A percentile compares a stretch with the other conserved stretches of the same genome.
These are phyloP conservation scores for Jamesozyma jinghongensis DNA, from an alignment of 805 yeast genomes.

Conservation along the genomic window DNA sequence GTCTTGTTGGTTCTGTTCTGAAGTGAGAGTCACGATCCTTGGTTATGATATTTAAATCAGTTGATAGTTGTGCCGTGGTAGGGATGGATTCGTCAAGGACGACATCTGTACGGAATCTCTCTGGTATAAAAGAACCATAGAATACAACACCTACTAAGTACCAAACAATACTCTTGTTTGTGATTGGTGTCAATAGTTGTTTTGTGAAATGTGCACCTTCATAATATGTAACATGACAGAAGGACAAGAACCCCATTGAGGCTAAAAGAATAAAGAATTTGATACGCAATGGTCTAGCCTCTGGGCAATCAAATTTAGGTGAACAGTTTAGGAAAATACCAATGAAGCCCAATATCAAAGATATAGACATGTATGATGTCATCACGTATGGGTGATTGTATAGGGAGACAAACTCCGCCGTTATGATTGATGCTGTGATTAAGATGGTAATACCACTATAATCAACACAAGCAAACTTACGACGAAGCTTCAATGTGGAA, in stretches of 20 bases:
- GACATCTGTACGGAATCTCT: slow-evolving; percentile 72
- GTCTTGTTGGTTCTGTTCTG: slow-evolving; percentile 32
- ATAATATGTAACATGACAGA: slow-evolving; percentile 40
- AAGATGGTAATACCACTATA: slow-evolving; percentile 88
- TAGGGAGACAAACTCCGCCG: slow-evolving; percentile 75
- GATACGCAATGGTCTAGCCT: slow-evolving; percentile 69
- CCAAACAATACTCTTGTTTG: slow-evolving; percentile 56
- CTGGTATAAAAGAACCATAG: slow-evolving; percentile 84
- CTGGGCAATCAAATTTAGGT: slow-evolving; percentile 84
- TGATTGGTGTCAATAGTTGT: slow-evolving; percentile 54
- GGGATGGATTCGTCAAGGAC: slow-evolving; percentile 39
- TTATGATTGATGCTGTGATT: slow-evolving; percentile 79
- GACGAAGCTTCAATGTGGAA: slow-evolving; percentile 50
- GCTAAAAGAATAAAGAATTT: slow-evolving; percentile 74
- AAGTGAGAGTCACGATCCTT: slow-evolving; percentile 33
- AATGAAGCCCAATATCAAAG: slow-evolving; percentile 54
- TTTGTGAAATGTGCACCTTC: slow-evolving; percentile 49
- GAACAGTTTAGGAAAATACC: slow-evolving; percentile 86
- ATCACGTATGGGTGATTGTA: slow-evolving; percentile 28
- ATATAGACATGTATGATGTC: slow-evolving; percentile 44
- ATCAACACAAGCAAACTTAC: slow-evolving; percentile 84
- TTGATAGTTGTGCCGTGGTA: slow-evolving; percentile 27
- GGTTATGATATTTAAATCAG: slow-evolving; percentile 25
- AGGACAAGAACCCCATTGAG: slow-evolving; percentile 60
- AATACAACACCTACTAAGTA: slow-evolving; percentile 77